Percentiles rank a stretch among this genome's conserved stretches.
phyloP scores from a whole-genome alignment of 768 basidiomycete genomes.

The Cyclocybe aegerita region DNA sequence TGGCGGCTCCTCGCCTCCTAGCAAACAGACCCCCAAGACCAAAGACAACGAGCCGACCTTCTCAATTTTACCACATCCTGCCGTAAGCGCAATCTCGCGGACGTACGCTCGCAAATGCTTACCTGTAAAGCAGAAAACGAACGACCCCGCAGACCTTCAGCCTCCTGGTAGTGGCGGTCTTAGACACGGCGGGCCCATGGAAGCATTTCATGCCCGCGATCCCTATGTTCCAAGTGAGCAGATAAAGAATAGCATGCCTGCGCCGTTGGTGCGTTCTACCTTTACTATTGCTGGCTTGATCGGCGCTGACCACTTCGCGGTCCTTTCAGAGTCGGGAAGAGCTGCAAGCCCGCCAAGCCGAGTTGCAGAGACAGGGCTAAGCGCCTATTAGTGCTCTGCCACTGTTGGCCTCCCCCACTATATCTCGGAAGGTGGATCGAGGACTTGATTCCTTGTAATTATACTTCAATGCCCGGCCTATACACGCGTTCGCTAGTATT shows the following conservation, averaged over 20 bases:
- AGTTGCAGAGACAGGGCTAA: conserved; percentile 32
- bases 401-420: too few species aligned
- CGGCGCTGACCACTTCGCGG: neutral
- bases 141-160: conserved; percentile 56
- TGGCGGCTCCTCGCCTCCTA: too few species aligned
- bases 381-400: too few species aligned
- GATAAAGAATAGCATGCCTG: conserved; percentile 42
- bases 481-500: too few species aligned
- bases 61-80: conserved; percentile 61
- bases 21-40: too few species aligned
- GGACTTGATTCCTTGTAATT: too few species aligned
- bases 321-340: conserved; percentile 48
- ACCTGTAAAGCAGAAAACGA: conserved; percentile 44
- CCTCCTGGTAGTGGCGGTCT: conserved; percentile 33
- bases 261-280: conserved; percentile 41
- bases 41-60: conserved; percentile 37
- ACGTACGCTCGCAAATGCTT: neutral
- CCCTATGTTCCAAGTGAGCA: conserved; percentile 50
- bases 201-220: conserved; percentile 49
- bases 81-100: conserved; percentile 34
- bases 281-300: neutral
- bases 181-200: conserved; percentile 35
- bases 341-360: conserved; percentile 42
- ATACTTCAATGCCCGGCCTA: too few species aligned
- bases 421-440: too few species aligned